Evolutionary conservation across 2,329 filamentous ascomycete species (phyloP).

Genomic region (Trichoderma afroharzianum): DNA sequence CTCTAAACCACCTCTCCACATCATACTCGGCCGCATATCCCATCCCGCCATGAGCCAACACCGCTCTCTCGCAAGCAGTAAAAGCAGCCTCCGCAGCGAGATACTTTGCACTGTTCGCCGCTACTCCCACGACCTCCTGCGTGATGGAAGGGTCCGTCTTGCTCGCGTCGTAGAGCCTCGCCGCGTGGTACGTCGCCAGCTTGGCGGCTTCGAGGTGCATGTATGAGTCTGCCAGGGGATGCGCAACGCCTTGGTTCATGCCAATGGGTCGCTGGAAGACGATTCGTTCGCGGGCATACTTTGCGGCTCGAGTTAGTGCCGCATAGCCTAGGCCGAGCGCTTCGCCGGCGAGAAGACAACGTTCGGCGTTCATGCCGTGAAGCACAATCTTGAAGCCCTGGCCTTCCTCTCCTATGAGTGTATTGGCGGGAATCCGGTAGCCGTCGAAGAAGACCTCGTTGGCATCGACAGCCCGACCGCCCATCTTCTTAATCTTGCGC

Average conservation of each 20-base stretch:
- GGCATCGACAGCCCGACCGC: constrained; percentile 74
- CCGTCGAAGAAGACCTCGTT: constrained; percentile 88
- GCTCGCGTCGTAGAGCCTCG: constrained; percentile 56
- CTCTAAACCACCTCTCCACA: constrained; percentile 63
- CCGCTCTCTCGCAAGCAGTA: constrained; percentile 57
- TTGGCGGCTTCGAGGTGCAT: constrained; percentile 64
- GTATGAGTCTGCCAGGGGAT: constrained; percentile 63
- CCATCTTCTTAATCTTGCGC: constrained; percentile 79
- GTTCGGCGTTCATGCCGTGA: constrained; percentile 76
- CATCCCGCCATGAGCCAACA: constrained; percentile 60
- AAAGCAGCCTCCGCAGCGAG: constrained; percentile 64
- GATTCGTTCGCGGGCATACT: constrained; percentile 63
- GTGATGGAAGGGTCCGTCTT: constrained; percentile 48
- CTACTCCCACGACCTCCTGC: constrained; percentile 57
- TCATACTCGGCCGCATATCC: constrained; percentile 63
- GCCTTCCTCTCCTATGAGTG: constrained; percentile 68
- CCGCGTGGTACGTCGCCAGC: constrained; percentile 62
- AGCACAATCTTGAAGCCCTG: constrained; percentile 77
- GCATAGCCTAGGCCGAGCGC: constrained; percentile 77
- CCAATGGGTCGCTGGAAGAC: constrained; percentile 65
- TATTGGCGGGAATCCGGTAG: constrained; percentile 61
- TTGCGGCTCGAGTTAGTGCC: constrained; percentile 57
- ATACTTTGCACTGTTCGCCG: constrained; percentile 69
- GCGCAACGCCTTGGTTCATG: constrained; percentile 62
- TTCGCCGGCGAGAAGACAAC: constrained; percentile 73